Evolutionary conservation across 495 filamentous ascomycete genomes (phyloP), one percentile per base, ranked within the genome.

Genomic region (Lophium mytilinum): DNA sequence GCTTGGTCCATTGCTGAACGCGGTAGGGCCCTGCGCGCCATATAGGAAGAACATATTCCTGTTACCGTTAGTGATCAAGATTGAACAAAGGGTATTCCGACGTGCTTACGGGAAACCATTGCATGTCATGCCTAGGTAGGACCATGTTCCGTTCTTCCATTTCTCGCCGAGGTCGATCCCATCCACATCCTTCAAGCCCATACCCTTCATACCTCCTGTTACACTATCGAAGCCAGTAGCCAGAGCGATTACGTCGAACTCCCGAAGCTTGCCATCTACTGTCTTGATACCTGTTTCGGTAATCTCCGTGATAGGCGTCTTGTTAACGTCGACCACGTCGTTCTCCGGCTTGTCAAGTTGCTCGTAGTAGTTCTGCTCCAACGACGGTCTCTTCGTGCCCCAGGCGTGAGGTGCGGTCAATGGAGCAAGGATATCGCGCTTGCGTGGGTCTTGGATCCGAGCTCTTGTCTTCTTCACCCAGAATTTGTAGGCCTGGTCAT

Each of bases 151-250:
- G 3, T 55, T 35, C 18, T 53, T 59, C 80, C 81, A 83, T 47
- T 76, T 73, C 30, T 80, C 74, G 0, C 66, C 40, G 9, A 83
- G 67, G 12, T 65, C 62, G 7, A 66, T 56, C 5, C 73, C 77
- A 43, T 75, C 53, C 37, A 72, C 59, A 55, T 75, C 76, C 15
- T 65, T 63, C 50, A 83, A 61, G 4, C 75, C 74, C 58, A 83
- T 73, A 33, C 74, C 66, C 57, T 69, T 72, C 66, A 82, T 71
- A 3, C 70, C 73, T 10, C 80, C 80, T 5, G 76, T 80, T 11
- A 77, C 66, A 14, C 72, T 66, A 61, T 82, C 80, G 60, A 81
- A 83, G 0, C 80, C 80, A 6, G 80, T 83, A 10, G 79, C 79
- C 50, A 81, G 63, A 43, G 74, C 73, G 52, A 83, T 71, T 21